phyloP scores from a whole-genome alignment of 169 alveolate genomes.

The Plasmodium reichenowi region DNA sequence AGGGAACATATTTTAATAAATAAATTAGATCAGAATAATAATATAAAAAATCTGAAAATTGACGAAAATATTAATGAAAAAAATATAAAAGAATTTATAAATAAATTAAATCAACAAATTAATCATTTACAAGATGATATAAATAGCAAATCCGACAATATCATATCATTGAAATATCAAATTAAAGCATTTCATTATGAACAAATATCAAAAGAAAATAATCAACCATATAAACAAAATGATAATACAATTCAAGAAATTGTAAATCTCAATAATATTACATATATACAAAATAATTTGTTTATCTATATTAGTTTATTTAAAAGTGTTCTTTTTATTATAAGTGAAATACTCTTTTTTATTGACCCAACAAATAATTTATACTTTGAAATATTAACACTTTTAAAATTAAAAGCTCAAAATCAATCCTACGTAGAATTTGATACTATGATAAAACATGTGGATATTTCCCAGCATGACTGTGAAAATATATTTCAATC shows the following conservation, averaged over 20 bases:
- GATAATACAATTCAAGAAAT: conserved; percentile 36
- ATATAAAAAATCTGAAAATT: conserved; percentile 9
- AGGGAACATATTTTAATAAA: conserved; percentile 37
- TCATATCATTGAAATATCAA: conserved; percentile 58
- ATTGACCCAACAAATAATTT: conserved; percentile 59
- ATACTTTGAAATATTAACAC: conserved; percentile 60
- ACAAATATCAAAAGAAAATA: conserved; percentile 11
- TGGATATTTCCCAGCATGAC: conserved; percentile 44
- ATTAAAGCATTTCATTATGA: conserved; percentile 59
- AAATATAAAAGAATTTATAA: conserved; percentile 51
- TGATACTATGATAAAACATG: conserved; percentile 23
- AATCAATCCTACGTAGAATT: conserved; percentile 33
- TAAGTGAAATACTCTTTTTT: conserved; percentile 66
- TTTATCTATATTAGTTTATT: conserved; percentile 65
- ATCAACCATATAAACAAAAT: neutral
- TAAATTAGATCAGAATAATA: conserved; percentile 30
- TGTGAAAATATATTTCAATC: conserved; percentile 60
- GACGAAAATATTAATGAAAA: conserved; percentile 27
- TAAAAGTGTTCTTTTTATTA: conserved; percentile 68
- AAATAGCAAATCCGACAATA: conserved; percentile 10
- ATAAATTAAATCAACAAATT: conserved; percentile 52
- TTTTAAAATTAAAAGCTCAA: conserved; percentile 33
- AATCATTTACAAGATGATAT: conserved; percentile 28
- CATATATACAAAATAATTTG: conserved; percentile 52
- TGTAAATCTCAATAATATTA: conserved; percentile 47